Evolutionary conservation across 1,284 basidiomycete genomes (phyloP).

Genomic region (Cystobasidium slooffiae): DNA sequence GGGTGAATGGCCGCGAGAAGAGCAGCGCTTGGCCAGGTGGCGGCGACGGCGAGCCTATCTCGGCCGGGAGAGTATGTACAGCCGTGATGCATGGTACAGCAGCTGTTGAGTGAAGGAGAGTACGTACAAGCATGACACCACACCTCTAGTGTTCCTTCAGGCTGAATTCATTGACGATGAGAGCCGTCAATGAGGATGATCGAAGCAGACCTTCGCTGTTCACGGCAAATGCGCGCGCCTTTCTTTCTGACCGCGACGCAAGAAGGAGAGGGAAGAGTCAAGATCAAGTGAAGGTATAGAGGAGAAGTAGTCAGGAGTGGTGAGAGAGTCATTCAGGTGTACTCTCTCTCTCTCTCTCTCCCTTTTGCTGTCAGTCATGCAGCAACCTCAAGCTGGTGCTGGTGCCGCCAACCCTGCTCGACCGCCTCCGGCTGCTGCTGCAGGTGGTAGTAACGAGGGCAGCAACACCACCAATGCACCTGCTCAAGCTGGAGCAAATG

Average conservation of each 20-base stretch:
- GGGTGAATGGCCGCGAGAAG: too few relatives aligned
- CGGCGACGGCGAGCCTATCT: too few relatives aligned
- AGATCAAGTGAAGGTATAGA: background rate
- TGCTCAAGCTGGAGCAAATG: background rate
- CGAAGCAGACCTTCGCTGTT: background rate
- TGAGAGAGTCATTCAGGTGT: too few relatives aligned
- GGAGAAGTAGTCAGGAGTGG: too few relatives aligned
- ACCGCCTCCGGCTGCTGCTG: background rate
- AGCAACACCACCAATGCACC: background rate
- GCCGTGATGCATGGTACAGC: too few relatives aligned
- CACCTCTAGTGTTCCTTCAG: too few relatives aligned
- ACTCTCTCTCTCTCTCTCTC: too few relatives aligned
- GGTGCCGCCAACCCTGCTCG: background rate
- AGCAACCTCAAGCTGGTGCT: constrained; percentile 8
- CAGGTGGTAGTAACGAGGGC: background rate
- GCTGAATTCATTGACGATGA: too few relatives aligned
- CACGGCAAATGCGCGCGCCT: background rate
- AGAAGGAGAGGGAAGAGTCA: background rate
- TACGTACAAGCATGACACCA: too few relatives aligned
- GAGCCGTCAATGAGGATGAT: background rate
- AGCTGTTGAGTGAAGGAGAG: too few relatives aligned
- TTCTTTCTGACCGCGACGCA: constrained; percentile 2
- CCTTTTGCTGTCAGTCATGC: background rate
- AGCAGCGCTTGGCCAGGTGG: too few relatives aligned
- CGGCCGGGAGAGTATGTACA: too few relatives aligned